phyloP scores from a whole-genome alignment of 73 alveolate species.

The Tetrahymena thermophila region DNA sequence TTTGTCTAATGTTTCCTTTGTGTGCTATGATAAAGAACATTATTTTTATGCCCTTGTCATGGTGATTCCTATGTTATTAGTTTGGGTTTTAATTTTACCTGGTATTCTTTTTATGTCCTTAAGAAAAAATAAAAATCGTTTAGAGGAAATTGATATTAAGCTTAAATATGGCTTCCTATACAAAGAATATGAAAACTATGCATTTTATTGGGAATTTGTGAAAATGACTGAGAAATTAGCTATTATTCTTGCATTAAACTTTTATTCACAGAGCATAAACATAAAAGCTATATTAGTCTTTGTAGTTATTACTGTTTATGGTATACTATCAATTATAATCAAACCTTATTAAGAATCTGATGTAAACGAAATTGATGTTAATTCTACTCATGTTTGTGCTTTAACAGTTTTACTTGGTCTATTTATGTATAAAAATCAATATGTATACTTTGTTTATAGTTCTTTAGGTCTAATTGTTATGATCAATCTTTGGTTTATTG shows the following conservation, averaged over 20 bases:
- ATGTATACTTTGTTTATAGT: background rate
- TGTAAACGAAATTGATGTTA: background rate
- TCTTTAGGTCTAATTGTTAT: background rate
- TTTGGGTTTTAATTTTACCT: background rate
- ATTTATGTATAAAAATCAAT: background rate
- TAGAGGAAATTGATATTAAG: background rate
- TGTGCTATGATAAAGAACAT: background rate
- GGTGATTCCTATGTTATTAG: background rate
- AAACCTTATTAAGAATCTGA: background rate
- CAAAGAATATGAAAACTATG: background rate
- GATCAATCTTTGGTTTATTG: background rate
- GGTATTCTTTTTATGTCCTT: background rate
- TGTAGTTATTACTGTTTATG: background rate
- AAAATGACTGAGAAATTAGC: background rate
- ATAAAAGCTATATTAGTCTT: background rate
- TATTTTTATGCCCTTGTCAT: background rate
- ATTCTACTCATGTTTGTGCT: background rate
- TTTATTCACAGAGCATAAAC: background rate
- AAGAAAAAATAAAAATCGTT: background rate
- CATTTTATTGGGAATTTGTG: too few species aligned
- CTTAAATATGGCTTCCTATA: background rate
- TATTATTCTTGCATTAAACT: background rate
- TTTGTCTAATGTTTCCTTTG: background rate
- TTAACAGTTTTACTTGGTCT: background rate
- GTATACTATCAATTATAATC: background rate